A percentile compares a stretch with the other conserved stretches of the same genome.
These are phyloP conservation scores for Plenodomus tracheiphilus DNA, from an alignment of 2,329 filamentous ascomycete species.

Conservation along the genomic window DNA sequence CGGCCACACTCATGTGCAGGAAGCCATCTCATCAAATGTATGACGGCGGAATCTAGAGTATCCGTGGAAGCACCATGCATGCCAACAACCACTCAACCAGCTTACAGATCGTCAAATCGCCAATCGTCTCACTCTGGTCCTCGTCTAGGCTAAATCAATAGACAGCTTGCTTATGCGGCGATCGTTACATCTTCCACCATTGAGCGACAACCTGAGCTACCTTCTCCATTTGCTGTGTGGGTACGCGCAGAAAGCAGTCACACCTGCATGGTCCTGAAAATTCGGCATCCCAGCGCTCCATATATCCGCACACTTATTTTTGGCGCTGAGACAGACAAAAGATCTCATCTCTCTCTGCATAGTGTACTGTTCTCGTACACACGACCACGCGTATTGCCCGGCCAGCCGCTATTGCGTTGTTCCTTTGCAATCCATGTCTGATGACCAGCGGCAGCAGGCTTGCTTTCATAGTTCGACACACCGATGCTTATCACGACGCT, in stretches of 20 bases:
- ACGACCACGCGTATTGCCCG: slow-evolving; percentile 17
- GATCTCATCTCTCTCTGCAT: slow-evolving; percentile 27
- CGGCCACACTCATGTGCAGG: slow-evolving; percentile 7
- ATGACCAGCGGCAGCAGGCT: slow-evolving; percentile 16
- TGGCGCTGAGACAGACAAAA: slow-evolving; percentile 15
- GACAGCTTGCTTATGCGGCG: slow-evolving; percentile 17
- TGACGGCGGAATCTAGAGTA: slow-evolving; percentile 13
- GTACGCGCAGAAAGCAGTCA: slow-evolving; percentile 17
- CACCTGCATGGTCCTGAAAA: slow-evolving; percentile 20
- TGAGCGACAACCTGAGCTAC: slow-evolving; percentile 12
- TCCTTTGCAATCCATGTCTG: slow-evolving; percentile 13
- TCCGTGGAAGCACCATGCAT: slow-evolving; percentile 13
- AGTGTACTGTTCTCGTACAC: slow-evolving; percentile 13
- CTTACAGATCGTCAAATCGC: slow-evolving; percentile 19
- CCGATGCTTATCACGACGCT: slow-evolving; percentile 10
- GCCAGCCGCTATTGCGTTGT: slow-evolving; percentile 22
- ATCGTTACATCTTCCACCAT: slow-evolving; percentile 15
- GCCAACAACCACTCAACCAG: slow-evolving; percentile 11
- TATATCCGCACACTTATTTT: slow-evolving; percentile 26
- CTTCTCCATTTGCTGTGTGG: slow-evolving; percentile 16
- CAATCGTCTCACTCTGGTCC: slow-evolving; percentile 11
- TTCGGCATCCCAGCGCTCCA: slow-evolving; percentile 9
- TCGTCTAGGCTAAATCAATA: slow-evolving; percentile 16
- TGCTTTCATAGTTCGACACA: slow-evolving; percentile 9
- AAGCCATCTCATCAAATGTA: slow-evolving; percentile 15